These are phyloP conservation scores for Huntiella abstrusa DNA, from an alignment of 2,329 filamentous ascomycete genomes.

Conservation along the genomic window DNA sequence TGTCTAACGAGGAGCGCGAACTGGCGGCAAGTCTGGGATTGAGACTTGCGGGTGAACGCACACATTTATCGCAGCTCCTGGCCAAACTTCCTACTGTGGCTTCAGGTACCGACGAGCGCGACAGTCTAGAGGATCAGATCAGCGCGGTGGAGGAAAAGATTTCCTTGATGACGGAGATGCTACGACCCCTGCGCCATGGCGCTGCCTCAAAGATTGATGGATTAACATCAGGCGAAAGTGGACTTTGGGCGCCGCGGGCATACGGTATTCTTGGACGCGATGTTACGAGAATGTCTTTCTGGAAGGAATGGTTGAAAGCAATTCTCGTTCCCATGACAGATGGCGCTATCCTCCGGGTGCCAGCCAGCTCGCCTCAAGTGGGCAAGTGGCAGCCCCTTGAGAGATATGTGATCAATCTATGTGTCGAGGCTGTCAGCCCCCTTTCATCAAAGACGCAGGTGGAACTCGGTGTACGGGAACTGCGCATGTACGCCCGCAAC, in stretches of 20 bases:
- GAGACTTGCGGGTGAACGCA: constrained; percentile 68
- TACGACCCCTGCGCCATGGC: constrained; percentile 79
- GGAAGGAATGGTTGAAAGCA: constrained; percentile 96
- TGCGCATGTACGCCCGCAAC: constrained; percentile 80
- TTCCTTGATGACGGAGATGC: constrained; percentile 82
- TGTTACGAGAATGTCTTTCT: constrained; percentile 66
- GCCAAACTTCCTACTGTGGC: constrained; percentile 62
- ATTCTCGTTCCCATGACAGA: constrained; percentile 92
- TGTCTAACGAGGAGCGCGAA: constrained; percentile 81
- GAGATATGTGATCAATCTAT: constrained; percentile 91
- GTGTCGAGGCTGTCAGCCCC: constrained; percentile 83
- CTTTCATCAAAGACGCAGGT: constrained; percentile 90
- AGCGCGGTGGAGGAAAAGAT: constrained; percentile 96
- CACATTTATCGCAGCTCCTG: constrained; percentile 73
- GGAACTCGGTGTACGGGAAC: constrained; percentile 72
- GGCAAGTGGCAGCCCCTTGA: constrained; percentile 94
- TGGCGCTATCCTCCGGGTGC: constrained; percentile 62
- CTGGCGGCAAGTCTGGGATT: constrained; percentile 81
- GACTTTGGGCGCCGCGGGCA: constrained; percentile 84
- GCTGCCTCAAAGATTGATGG: constrained; percentile 96
- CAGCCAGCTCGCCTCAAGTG: constrained; percentile 72
- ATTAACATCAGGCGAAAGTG: constrained; percentile 83
- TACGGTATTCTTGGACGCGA: constrained; percentile 87
- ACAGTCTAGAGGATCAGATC: constrained; percentile 81
- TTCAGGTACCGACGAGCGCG: constrained; percentile 65